Evolutionary conservation across 768 basidiomycete species (phyloP).

Genomic region (Suillus variegatus): DNA sequence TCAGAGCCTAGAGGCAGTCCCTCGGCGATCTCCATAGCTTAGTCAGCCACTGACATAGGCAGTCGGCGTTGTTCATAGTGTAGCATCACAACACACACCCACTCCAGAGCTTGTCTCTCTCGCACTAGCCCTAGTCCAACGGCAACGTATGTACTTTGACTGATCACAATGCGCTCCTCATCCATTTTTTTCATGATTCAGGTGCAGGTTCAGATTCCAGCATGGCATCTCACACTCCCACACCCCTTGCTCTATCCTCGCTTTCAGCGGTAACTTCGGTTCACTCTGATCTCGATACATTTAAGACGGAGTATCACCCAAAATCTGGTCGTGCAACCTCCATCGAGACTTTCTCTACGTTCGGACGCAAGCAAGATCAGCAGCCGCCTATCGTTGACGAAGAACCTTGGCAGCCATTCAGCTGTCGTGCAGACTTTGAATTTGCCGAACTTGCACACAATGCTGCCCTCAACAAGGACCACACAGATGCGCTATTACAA

Average conservation of each 20-base stretch:
- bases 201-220: neutral
- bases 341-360: constrained; percentile 19
- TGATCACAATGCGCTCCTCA: neutral
- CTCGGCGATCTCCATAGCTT: too few relatives aligned
- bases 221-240: neutral
- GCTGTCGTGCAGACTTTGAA: constrained; percentile 11
- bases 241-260: neutral
- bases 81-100: too few relatives aligned
- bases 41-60: too few relatives aligned
- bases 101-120: too few relatives aligned
- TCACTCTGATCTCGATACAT: neutral
- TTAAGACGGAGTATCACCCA: constrained; percentile 22
- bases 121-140: too few relatives aligned
- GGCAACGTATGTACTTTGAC: neutral
- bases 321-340: constrained; percentile 9
- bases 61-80: too few relatives aligned
- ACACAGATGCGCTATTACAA: constrained; percentile 10
- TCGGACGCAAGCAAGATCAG: neutral
- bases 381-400: constrained; percentile 9
- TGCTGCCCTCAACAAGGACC: constrained; percentile 8
- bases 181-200: neutral
- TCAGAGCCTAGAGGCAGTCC: too few relatives aligned
- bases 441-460: constrained; percentile 8
- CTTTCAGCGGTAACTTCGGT: neutral
- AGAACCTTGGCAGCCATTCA: constrained; percentile 16